Base-by-base conservation (phyloP, 441 rosid genomes). In the Manihot esculenta region DNA sequence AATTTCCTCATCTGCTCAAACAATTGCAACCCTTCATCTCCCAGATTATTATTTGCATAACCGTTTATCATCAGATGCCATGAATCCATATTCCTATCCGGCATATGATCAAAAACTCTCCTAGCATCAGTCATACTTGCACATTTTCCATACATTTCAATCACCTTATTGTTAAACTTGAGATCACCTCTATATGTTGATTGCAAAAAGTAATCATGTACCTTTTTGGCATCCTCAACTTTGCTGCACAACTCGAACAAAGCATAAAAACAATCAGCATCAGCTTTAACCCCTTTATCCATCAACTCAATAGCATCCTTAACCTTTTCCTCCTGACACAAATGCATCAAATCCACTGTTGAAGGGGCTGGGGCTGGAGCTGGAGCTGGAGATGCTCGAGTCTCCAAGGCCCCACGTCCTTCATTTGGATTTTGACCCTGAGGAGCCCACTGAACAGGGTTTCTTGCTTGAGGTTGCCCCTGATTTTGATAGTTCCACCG, bases 41-140 rank as follows among this genome's bases (percentile, higher is more conserved):
- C 97, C 78, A 89, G 72, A 51, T 83, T 86, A 64, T 90, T 94
- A 75, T 79, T 77, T 5, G 91, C 90, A 77, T 87, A 88, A 3
- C 84, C 97, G 70, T 81, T 79, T 70, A 94, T 86, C 95, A 90
- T 86, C 86, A 85, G 74, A 86, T 90, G 94, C 97, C 99, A 92
- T 0, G 97, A 79, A 72, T 86, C 93, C 69, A 90, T 85, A 74
- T 89, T 76, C 80, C 88, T 92, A 66, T 86, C 87, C 0, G 81
- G 84, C 97, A 90, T 89, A 73, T 94, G 90, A 79, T 92, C 88
- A 64, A 92, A 92, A 59, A 90, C 99, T 78, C 99, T 90, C 72
- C 85, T 77, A 6, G 93, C 93, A 80, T 94, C 94, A 2, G 84
- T 88, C 83, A 89, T 85, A 74, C 95, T 82, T n/a, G 49, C 80